phyloP scores from a whole-genome alignment of 306 rosid genomes.

The Sesbania bispinosa region DNA sequence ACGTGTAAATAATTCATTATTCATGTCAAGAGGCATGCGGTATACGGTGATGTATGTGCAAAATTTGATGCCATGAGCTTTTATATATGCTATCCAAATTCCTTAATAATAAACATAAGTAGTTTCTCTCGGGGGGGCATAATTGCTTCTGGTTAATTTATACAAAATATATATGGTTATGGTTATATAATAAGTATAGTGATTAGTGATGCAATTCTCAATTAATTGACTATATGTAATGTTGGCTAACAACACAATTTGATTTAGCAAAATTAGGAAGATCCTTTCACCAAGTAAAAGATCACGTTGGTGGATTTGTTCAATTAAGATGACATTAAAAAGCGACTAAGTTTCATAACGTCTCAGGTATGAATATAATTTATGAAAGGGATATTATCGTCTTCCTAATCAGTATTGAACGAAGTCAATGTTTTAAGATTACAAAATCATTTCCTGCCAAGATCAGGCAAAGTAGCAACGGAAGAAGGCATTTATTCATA shows the following conservation, averaged over 20 bases:
- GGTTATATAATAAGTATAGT: too few relatives aligned
- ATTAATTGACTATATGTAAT: too few relatives aligned
- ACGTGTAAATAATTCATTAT: too few relatives aligned
- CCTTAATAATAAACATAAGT: too few relatives aligned
- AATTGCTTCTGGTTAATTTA: too few relatives aligned
- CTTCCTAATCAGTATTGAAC: neutral
- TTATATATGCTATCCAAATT: too few relatives aligned
- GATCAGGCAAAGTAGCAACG: too few relatives aligned
- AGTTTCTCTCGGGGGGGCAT: too few relatives aligned
- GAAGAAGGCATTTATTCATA: neutral
- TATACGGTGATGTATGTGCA: too few relatives aligned
- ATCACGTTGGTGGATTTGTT: neutral
- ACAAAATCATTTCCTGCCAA: neutral
- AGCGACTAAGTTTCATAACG: neutral
- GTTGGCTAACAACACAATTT: neutral
- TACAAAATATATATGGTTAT: too few relatives aligned
- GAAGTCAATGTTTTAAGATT: neutral
- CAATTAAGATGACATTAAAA: neutral
- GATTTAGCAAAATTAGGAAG: neutral
- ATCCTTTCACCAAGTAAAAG: slow-evolving; percentile 10
- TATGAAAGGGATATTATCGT: neutral
- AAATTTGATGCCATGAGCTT: too few relatives aligned
- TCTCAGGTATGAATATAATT: neutral
- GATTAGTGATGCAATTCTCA: neutral
- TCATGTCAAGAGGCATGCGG: too few relatives aligned